Conservation (phyloP, 1,284 basidiomycete genomes). For the Cutaneotrichosporon sp. region DNA sequence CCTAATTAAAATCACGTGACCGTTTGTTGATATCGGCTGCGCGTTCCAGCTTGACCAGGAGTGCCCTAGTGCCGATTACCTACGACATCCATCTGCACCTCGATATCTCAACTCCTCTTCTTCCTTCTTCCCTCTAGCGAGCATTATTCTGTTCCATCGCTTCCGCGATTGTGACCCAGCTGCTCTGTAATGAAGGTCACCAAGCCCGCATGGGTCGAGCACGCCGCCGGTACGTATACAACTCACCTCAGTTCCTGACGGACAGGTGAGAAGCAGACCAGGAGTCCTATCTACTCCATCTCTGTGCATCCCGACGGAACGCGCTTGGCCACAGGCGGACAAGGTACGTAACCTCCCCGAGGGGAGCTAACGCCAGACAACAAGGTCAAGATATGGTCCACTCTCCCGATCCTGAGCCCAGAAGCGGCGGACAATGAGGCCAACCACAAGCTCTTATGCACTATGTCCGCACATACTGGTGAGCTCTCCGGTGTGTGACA, state of each 20-base stretch:
- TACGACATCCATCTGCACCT: too few relatives aligned
- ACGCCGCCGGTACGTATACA: slow-evolving; percentile 26
- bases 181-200: slow-evolving; percentile 49
- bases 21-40: too few relatives aligned
- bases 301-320: slow-evolving; percentile 94
- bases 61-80: too few relatives aligned
- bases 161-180: too few relatives aligned
- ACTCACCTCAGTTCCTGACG: neutral
- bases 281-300: slow-evolving; percentile 83
- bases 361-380: slow-evolving; percentile 56
- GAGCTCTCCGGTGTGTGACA: slow-evolving; percentile 8
- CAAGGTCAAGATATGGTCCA: slow-evolving; percentile 96
- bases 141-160: too few relatives aligned
- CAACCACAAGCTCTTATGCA: slow-evolving; percentile 82
- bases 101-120: neutral
- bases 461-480: slow-evolving; percentile 86
- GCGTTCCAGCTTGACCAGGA: too few relatives aligned
- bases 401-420: slow-evolving; percentile 77
- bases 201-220: slow-evolving; percentile 49
- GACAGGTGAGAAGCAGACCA: slow-evolving; percentile 56
- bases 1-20: slow-evolving; percentile 10
- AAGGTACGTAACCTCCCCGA: slow-evolving; percentile 49
- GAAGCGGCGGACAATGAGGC: slow-evolving; percentile 66
- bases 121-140: too few relatives aligned
- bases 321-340: slow-evolving; percentile 88